Conservation (phyloP, 192 early-diverging fungal species). For the Fimicolochytrium jonesii region DNA sequence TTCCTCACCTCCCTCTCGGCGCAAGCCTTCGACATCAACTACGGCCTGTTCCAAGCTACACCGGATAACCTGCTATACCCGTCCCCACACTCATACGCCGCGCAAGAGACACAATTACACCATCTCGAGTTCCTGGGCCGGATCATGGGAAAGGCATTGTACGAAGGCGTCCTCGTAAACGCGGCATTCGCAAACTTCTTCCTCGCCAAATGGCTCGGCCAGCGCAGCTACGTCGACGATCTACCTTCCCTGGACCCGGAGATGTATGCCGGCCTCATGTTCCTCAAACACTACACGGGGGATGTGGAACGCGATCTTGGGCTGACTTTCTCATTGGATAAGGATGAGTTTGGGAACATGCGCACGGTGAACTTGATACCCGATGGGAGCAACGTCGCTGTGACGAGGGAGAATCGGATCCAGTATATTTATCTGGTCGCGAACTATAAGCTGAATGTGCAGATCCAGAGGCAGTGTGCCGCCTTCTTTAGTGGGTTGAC, state of each 20-base stretch:
- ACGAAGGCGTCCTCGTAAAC: constrained; percentile 52
- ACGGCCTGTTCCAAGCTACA: constrained; percentile 43
- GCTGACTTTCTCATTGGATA: constrained; percentile 42
- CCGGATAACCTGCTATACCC: constrained; percentile 41
- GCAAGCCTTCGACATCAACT: constrained; percentile 54
- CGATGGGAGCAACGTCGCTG: constrained; percentile 67
- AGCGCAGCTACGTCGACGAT: constrained; percentile 52
- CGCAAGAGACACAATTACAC: constrained; percentile 31
- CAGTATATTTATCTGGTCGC: constrained; percentile 85
- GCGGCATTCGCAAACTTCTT: constrained; percentile 50
- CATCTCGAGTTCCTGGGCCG: constrained; percentile 51
- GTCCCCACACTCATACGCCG: constrained; percentile 23
- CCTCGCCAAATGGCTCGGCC: constrained; percentile 46
- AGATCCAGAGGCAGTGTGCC: constrained; percentile 69
- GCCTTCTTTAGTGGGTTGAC: constrained; percentile 85
- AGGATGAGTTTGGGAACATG: constrained; percentile 23
- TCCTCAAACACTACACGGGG: constrained; percentile 44
- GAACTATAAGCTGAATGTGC: constrained; percentile 79
- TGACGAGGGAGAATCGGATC: constrained; percentile 82
- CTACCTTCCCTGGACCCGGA: constrained; percentile 44
- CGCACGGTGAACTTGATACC: constrained; percentile 67
- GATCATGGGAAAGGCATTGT: constrained; percentile 54
- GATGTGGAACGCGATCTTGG: constrained; percentile 45
- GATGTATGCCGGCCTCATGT: constrained; percentile 45
- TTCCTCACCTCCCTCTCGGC: constrained; percentile 65